phyloP scores from a whole-genome alignment of 1,139 yeast genomes.

The Hyphopichia pseudoburtonii region DNA sequence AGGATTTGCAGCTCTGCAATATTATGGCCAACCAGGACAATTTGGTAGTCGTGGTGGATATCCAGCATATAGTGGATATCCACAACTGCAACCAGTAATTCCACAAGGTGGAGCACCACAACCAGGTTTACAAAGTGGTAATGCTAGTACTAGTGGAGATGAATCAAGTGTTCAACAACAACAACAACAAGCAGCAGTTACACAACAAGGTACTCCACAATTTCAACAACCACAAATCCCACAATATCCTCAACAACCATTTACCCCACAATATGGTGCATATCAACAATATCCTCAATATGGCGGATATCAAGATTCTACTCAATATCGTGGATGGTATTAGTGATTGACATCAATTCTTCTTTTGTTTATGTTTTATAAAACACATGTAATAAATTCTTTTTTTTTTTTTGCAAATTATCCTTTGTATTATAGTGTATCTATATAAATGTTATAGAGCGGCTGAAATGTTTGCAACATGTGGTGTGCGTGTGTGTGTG shows the following conservation, averaged over 20 bases:
- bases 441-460: too few species aligned
- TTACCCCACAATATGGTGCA: conserved; percentile 44
- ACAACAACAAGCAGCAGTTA: conserved; percentile 17
- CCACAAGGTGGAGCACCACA: conserved; percentile 14
- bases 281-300: conserved; percentile 55
- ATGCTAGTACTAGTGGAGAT: background rate
- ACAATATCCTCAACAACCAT: conserved; percentile 37
- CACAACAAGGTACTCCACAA: conserved; percentile 12
- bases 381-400: background rate
- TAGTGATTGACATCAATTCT: too few species aligned
- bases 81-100: conserved; percentile 24
- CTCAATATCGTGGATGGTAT: conserved; percentile 42
- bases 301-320: conserved; percentile 45
- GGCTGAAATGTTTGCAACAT: too few species aligned
- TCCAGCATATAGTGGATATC: conserved; percentile 40
- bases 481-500: too few species aligned
- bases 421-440: too few species aligned
- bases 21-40: conserved; percentile 41
- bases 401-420: too few species aligned
- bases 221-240: conserved; percentile 21
- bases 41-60: conserved; percentile 29
- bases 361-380: background rate
- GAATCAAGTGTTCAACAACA: conserved; percentile 14
- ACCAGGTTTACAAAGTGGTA: conserved; percentile 15
- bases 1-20: too few species aligned